Percentiles rank a stretch among this genome's conserved stretches.
Evolutionary conservation across 352 stramenopile species (phyloP).

Genomic region (Phytophthora megakarya): DNA sequence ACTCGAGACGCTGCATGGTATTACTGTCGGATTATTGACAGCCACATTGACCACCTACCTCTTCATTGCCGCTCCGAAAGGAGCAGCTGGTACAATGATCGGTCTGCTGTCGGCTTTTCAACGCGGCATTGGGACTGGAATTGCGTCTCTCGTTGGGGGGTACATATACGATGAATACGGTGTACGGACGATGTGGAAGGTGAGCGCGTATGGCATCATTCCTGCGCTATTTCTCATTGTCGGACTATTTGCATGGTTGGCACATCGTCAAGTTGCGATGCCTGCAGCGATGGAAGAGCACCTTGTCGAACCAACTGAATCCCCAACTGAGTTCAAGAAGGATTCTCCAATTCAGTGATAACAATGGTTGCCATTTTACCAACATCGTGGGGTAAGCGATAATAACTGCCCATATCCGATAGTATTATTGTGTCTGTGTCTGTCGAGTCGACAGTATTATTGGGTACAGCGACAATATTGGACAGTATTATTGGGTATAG

Average conservation of each 20-base stretch:
- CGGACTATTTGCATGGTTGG: constrained; percentile 19
- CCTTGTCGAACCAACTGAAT: constrained; percentile 11
- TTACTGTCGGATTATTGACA: constrained; percentile 53
- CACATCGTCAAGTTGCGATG: neutral
- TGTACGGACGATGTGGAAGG: constrained; percentile 51
- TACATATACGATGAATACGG: constrained; percentile 60
- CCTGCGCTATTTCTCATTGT: constrained; percentile 19
- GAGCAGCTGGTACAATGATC: constrained; percentile 56
- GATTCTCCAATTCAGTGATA: constrained; percentile 5
- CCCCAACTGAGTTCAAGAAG: constrained; percentile 8
- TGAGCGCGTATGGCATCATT: constrained; percentile 37
- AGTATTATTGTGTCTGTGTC: no score
- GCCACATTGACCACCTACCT: constrained; percentile 56
- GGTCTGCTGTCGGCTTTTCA: constrained; percentile 59
- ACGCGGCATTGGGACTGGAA: constrained; percentile 47
- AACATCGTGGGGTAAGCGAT: no score
- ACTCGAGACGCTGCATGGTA: constrained; percentile 59
- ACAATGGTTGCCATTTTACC: no score
- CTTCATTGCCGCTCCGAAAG: constrained; percentile 42
- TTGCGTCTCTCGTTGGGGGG: constrained; percentile 52
- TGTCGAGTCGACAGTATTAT: no score
- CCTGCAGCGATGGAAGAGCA: constrained; percentile 14
- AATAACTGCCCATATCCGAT: no score
- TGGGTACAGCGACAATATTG: no score
- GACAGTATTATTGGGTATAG: no score